Evolutionary conservation across 345 rosid genomes (phyloP), one percentile per base, ranked within the genome.

Genomic region (Geranium rotundifolium): DNA sequence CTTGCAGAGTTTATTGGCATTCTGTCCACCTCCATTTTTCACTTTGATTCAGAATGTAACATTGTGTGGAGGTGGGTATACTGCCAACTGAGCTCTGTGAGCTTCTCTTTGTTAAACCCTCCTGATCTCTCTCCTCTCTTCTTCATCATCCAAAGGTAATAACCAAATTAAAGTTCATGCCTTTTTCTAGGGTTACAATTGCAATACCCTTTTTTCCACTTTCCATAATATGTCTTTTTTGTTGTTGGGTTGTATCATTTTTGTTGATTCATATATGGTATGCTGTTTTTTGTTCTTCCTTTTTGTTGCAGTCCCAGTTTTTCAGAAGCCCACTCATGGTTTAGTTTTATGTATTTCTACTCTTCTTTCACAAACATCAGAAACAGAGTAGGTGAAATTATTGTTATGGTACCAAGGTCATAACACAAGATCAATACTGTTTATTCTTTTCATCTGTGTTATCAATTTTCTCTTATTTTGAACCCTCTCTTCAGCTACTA

Each of bases 1-100:
- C 95, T 85, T 72, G 77, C 90, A 78, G 96, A 86, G 85, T 73
- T 88, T 71, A 79, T 88, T 91, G 98, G 98, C 98, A 91, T 91
- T 91, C 98, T 91, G 96, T 91, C 98, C 98, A 88, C 98, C 98
- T 91, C 97, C 88, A 17, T 30, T 29, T n/a, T 14, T 55, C 7
- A 13, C 54, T 16, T 23, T 17, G 3, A 19, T 8, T 18, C 18
- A 57, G 54, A 37, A n/a, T n/a, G 29, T 16, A 29, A 9, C n/a
- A 27, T 50, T 12, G 20, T 15, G 5, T 31, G 68, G 90, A 91
- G 97, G 96, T 91, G 97, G 97, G 79, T 85, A 86, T 74, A 76
- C 85, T 86, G 96, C 81, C 97, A 91, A 84, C 74, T 62, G 91
- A 74, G 70, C 82, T 88, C 79, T 85, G 87, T 80, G 78, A 82